Conservation (phyloP, 1,139 yeast species). For the Saccharomyces hybrid region DNA sequence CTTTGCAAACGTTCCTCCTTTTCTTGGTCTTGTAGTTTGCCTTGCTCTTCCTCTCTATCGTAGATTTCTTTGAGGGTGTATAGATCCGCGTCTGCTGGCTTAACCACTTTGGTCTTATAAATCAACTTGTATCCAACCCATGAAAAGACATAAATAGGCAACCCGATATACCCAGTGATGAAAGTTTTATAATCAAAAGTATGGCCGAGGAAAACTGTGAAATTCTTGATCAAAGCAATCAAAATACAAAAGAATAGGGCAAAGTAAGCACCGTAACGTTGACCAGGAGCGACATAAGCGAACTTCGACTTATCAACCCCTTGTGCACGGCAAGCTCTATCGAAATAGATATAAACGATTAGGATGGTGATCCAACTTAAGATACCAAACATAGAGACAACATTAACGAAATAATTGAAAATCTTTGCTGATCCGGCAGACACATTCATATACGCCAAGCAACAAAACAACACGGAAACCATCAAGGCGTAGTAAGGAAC, state of each 20-base stretch:
- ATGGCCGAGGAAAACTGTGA: constrained; percentile 55
- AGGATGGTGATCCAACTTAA: constrained; percentile 62
- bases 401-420: constrained; percentile 63
- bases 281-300: constrained; percentile 57
- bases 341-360: constrained; percentile 55
- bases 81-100: constrained; percentile 56
- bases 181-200: constrained; percentile 53
- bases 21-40: constrained; percentile 37
- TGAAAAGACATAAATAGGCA: constrained; percentile 55
- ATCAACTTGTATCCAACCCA: constrained; percentile 53
- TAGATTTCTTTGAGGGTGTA: constrained; percentile 55
- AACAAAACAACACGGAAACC: constrained; percentile 41
- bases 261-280: constrained; percentile 56
- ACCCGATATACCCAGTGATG: constrained; percentile 72
- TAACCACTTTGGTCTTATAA: constrained; percentile 45
- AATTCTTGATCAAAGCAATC: constrained; percentile 62
- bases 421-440: constrained; percentile 47
- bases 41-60: constrained; percentile 61
- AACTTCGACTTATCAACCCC: constrained; percentile 43
- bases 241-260: constrained; percentile 50
- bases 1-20: constrained; percentile 41
- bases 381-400: constrained; percentile 64
- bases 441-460: constrained; percentile 56
- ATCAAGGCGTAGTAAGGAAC: constrained; percentile 51
- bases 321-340: constrained; percentile 60